A percentile compares a stretch with the other conserved stretches of the same genome.
Evolutionary conservation across 306 rosid species (phyloP).

Genomic region (Cucurbita ficifolia): DNA sequence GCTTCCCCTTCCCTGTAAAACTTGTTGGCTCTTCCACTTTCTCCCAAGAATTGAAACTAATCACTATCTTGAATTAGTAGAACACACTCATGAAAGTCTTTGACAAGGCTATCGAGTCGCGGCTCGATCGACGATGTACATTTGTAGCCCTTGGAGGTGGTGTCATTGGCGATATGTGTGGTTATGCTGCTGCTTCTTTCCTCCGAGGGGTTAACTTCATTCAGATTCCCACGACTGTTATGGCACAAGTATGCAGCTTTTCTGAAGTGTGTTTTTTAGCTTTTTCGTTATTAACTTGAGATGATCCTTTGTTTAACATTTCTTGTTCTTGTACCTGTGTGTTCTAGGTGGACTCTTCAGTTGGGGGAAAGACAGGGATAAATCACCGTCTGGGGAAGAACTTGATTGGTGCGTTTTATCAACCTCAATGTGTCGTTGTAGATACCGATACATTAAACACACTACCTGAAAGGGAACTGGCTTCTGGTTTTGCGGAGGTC

Average conservation of each 20-base stretch:
- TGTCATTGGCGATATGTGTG: constrained; percentile 94
- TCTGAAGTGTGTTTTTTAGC: background rate
- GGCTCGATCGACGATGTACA: constrained; percentile 63
- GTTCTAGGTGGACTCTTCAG: constrained; percentile 90
- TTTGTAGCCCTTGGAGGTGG: constrained; percentile 99
- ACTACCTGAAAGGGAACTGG: constrained; percentile 75
- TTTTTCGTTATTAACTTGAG: background rate
- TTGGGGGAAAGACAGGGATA: constrained; percentile 96
- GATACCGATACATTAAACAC: constrained; percentile 77
- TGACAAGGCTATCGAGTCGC: constrained; percentile 81
- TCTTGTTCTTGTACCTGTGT: constrained; percentile 1
- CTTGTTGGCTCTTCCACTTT: background rate
- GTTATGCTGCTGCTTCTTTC: constrained; percentile 77
- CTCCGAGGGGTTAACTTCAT: constrained; percentile 89
- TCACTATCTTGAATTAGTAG: constrained; percentile 28
- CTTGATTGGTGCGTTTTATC: constrained; percentile 87
- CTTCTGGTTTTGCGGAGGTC: constrained; percentile 91
- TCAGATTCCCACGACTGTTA: constrained; percentile 92
- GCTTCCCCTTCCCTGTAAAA: background rate
- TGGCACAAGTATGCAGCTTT: constrained; percentile 65
- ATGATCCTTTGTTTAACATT: background rate
- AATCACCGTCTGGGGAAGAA: constrained; percentile 92
- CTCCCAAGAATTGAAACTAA: constrained; percentile 1
- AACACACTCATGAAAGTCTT: constrained; percentile 86
- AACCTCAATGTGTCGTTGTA: constrained; percentile 83